A percentile compares a stretch with the other conserved stretches of the same genome.
Evolutionary conservation across 192 early-diverging fungal genomes (phyloP).

Genomic region (Cetraspora pellucida): DNA sequence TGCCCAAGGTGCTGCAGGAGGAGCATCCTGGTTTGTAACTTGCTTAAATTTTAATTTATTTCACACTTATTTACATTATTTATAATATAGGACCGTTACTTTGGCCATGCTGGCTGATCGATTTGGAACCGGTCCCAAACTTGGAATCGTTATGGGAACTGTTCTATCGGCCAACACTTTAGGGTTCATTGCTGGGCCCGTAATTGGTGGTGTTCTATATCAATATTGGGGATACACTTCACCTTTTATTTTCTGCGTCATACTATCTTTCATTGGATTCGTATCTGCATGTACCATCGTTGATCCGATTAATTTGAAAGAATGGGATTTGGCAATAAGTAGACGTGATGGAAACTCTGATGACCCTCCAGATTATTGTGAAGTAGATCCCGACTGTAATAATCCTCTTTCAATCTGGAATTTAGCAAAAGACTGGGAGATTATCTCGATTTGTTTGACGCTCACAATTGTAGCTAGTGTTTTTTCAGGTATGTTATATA

Average conservation of each 20-base stretch:
- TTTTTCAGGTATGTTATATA: constrained; percentile 45
- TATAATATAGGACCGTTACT: constrained; percentile 58
- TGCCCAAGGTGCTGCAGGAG: constrained; percentile 72
- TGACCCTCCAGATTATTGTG: constrained; percentile 21
- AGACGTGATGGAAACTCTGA: constrained; percentile 34
- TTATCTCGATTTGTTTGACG: constrained; percentile 46
- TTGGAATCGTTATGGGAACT: constrained; percentile 74
- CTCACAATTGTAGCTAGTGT: constrained; percentile 53
- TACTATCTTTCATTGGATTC: constrained; percentile 62
- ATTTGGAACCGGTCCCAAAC: constrained; percentile 57
- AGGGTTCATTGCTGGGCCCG: constrained; percentile 70
- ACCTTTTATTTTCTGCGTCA: constrained; percentile 72
- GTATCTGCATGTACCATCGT: constrained; percentile 60
- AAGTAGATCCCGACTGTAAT: constrained; percentile 32
- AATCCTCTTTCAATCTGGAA: constrained; percentile 45
- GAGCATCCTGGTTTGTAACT: constrained; percentile 62
- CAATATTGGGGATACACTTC: constrained; percentile 66
- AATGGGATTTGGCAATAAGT: constrained; percentile 37
- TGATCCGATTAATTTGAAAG: constrained; percentile 50
- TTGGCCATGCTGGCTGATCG: constrained; percentile 75
- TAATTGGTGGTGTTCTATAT: constrained; percentile 67
- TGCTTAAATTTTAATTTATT: background rate
- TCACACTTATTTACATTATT: background rate
- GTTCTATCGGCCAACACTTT: constrained; percentile 68
- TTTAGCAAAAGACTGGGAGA: constrained; percentile 51